Evolutionary conservation across 352 stramenopile species (phyloP).

Genomic region (Elongisporangium anandrum): DNA sequence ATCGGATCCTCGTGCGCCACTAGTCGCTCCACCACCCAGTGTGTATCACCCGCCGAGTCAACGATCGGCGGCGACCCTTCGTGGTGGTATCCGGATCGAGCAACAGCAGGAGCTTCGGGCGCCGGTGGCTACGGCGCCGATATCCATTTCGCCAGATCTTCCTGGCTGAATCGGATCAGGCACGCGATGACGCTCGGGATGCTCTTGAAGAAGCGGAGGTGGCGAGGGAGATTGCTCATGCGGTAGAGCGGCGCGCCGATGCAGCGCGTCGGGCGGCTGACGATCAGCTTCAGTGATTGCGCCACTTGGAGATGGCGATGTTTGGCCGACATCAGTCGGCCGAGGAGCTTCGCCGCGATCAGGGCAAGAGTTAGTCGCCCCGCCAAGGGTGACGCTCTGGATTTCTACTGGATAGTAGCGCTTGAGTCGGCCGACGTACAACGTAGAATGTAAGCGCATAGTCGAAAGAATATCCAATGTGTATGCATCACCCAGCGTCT

Average conservation of each 20-base stretch:
- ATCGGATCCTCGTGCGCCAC: conserved; percentile 9
- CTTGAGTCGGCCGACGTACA: background rate
- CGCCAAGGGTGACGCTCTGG: background rate
- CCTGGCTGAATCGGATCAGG: too few species aligned
- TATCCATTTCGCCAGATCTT: too few species aligned
- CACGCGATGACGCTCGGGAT: too few species aligned
- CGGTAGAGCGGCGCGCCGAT: too few species aligned
- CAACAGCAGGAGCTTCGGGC: too few species aligned
- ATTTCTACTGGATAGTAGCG: background rate
- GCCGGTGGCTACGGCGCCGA: too few species aligned
- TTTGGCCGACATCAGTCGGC: background rate
- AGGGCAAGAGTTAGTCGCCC: background rate
- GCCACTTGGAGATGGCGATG: background rate
- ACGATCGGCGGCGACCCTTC: conserved; percentile 2
- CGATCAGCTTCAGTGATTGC: background rate
- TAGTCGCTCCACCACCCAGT: conserved; percentile 11
- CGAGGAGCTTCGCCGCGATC: too few species aligned
- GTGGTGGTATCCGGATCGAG: background rate
- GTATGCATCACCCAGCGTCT: background rate
- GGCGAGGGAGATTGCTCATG: background rate
- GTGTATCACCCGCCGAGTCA: conserved; percentile 3
- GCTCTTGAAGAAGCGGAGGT: background rate
- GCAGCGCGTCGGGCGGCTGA: too few species aligned
- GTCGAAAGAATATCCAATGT: background rate
- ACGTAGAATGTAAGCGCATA: background rate